Conservation (phyloP, 176 grass and related monocot genomes). For the Aegilops sharonensis region DNA sequence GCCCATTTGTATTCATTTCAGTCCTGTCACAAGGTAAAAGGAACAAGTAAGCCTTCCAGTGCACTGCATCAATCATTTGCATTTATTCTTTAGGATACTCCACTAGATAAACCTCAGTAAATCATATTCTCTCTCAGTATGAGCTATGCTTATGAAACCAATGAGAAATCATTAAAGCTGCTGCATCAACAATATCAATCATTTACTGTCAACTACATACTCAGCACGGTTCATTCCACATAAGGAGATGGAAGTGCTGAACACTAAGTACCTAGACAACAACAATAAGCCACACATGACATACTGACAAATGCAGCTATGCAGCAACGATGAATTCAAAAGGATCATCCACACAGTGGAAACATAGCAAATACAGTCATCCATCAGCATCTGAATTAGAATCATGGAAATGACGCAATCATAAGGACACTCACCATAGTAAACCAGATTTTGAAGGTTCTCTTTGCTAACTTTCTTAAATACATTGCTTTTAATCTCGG, state of each 20-base stretch:
- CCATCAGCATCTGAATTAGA: conserved; percentile 11
- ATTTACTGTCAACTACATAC: not conserved
- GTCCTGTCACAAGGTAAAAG: too few relatives aligned
- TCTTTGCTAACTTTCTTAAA: conserved; percentile 99
- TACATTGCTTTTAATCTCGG: conserved; percentile 97
- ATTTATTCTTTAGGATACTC: too few relatives aligned
- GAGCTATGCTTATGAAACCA: too few relatives aligned
- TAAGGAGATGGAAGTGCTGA: conserved; percentile 10
- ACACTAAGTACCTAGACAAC: conserved; percentile 6
- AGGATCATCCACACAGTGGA: conserved; percentile 12
- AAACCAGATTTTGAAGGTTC: conserved; percentile 96
- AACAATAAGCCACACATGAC: not conserved
- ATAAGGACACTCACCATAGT: conserved; percentile 75
- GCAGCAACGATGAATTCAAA: conserved; percentile 1
- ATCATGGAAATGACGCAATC: conserved; percentile 12
- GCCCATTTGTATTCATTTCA: too few relatives aligned
- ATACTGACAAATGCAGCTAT: not conserved
- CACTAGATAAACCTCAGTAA: too few relatives aligned
- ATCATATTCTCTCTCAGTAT: too few relatives aligned
- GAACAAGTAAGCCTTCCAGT: too few relatives aligned
- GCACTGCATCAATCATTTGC: too few relatives aligned
- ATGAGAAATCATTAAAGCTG: too few relatives aligned
- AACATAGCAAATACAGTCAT: not conserved
- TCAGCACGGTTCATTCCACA: not conserved
- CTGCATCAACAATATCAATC: too few relatives aligned